Conservation (phyloP, 805 yeast species). For the Torulaspora quercuum region DNA sequence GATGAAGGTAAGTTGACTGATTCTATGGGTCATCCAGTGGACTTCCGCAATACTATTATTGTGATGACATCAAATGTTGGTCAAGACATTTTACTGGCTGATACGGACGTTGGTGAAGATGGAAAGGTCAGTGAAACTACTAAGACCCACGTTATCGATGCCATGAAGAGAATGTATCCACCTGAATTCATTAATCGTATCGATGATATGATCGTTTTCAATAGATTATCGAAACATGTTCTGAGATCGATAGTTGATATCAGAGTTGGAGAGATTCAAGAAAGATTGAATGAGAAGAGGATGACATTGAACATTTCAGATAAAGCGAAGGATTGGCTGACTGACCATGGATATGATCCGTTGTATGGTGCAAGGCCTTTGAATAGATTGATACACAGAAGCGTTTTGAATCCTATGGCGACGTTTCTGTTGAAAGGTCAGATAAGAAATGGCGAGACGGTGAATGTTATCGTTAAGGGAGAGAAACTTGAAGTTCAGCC, state of each 20-base stretch:
- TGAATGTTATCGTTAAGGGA: constrained; percentile 46
- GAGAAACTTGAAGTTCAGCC: constrained; percentile 45
- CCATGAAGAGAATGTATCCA: constrained; percentile 71
- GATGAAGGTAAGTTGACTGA: constrained; percentile 96
- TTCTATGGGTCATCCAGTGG: constrained; percentile 90
- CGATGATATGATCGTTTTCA: constrained; percentile 91
- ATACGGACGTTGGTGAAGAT: constrained; percentile 49
- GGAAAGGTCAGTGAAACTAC: constrained; percentile 55
- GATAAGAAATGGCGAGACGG: constrained; percentile 55
- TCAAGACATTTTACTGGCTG: constrained; percentile 78
- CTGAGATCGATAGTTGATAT: constrained; percentile 80
- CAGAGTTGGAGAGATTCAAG: constrained; percentile 75
- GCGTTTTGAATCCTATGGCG: constrained; percentile 86
- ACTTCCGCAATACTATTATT: constrained; percentile 89
- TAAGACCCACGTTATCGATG: constrained; percentile 58
- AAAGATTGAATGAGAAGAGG: constrained; percentile 72
- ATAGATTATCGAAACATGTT: constrained; percentile 75
- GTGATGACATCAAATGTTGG: constrained; percentile 98
- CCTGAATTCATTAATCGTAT: constrained; percentile 95
- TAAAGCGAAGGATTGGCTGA: constrained; percentile 72
- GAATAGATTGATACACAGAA: constrained; percentile 82
- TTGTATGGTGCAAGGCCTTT: constrained; percentile 95
- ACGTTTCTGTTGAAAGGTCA: constrained; percentile 74
- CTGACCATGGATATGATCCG: constrained; percentile 85
- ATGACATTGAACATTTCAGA: constrained; percentile 56